phyloP scores from a whole-genome alignment of 257 asterid genomes.

The Nicotiana knightiana region DNA sequence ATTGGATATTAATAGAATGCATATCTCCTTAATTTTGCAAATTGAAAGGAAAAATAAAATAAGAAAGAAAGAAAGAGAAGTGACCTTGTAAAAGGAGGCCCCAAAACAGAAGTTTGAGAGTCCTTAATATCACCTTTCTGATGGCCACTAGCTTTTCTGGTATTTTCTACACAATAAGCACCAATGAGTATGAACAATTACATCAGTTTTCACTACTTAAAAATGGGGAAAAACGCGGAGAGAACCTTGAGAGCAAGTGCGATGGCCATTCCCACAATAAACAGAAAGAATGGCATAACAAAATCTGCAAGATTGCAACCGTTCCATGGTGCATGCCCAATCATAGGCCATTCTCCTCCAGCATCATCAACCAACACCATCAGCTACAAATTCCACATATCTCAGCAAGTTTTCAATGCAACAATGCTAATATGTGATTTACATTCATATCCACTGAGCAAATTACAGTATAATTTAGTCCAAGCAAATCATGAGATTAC shows the following conservation, averaged over 20 bases:
- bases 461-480: not conserved
- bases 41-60: not conserved
- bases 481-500: not conserved
- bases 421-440: not conserved
- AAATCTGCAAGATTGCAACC: constrained; percentile 87
- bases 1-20: not conserved
- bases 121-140: constrained; percentile 55
- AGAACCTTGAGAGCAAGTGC: constrained; percentile 69
- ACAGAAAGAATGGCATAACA: constrained; percentile 78
- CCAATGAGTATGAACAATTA: not conserved
- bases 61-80: constrained; percentile 10
- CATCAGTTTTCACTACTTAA: not conserved
- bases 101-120: constrained; percentile 71
- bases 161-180: constrained; percentile 37
- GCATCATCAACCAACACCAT: constrained; percentile 84
- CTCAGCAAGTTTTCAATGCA: constrained; percentile 1
- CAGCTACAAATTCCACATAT: constrained; percentile 28
- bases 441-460: not conserved
- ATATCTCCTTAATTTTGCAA: not conserved
- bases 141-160: constrained; percentile 36
- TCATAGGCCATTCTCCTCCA: constrained; percentile 72
- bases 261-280: constrained; percentile 75
- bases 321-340: constrained; percentile 79
- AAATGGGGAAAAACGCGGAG: not conserved
- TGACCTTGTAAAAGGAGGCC: constrained; percentile 78